Percentiles rank a stretch among this genome's conserved stretches.
Evolutionary conservation across 371 early-diverging fungal genomes (phyloP).

Genomic region (Nosema muscidifuracis): DNA sequence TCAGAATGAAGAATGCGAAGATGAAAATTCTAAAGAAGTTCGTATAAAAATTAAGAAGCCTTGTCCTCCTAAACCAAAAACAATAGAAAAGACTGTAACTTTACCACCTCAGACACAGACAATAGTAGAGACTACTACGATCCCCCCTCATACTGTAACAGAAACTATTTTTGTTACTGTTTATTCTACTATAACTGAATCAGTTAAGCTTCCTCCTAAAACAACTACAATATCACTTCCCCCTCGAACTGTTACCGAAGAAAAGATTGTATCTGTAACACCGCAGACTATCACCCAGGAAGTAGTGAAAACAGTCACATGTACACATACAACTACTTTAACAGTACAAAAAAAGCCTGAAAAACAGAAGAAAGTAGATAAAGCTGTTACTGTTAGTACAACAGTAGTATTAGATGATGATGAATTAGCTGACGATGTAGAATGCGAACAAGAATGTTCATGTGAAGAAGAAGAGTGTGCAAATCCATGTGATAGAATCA

Average conservation of each 20-base stretch:
- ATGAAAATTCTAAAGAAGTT: neutral
- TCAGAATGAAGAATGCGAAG: neutral
- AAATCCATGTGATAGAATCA: constrained; percentile 45
- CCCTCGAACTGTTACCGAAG: too few relatives aligned
- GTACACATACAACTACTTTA: neutral
- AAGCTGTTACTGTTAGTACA: constrained; percentile 21
- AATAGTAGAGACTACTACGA: neutral
- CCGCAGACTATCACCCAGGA: neutral
- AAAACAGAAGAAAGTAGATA: neutral
- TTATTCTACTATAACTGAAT: neutral
- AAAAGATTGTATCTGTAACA: neutral
- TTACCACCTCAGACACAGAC: constrained; percentile 17
- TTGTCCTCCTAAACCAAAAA: constrained; percentile 4
- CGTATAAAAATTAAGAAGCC: constrained; percentile 8
- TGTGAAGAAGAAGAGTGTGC: constrained; percentile 33
- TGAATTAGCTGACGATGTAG: constrained; percentile 24
- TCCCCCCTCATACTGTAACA: constrained; percentile 11
- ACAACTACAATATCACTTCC: neutral
- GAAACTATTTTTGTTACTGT: constrained; percentile 12
- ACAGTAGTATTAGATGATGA: constrained; percentile 32
- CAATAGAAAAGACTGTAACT: constrained; percentile 5
- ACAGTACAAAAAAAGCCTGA: neutral
- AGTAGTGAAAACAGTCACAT: too few relatives aligned
- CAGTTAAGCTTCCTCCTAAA: neutral
- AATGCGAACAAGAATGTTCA: constrained; percentile 44